Evolutionary conservation across 2,329 filamentous ascomycete species (phyloP), one percentile per base, ranked within the genome.

Genomic region (Neofusicoccum ribis): DNA sequence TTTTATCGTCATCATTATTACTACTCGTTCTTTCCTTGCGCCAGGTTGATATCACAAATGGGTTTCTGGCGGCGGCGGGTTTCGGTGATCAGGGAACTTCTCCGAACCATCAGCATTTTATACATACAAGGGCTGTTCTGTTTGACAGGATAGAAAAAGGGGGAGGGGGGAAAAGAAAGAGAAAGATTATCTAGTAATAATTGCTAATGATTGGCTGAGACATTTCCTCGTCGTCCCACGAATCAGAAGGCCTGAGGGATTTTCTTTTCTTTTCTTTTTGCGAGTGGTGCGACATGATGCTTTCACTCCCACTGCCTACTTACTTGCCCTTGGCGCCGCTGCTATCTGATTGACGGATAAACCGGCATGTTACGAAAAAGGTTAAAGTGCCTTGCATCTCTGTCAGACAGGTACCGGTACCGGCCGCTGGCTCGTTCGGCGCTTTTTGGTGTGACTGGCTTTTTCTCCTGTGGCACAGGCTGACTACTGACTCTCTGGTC

Each of bases 121-220:
- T 59, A 59, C 54, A 20, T 44, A 34, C 36, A 43, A n/a, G 20
- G 37, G 37, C 27, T 9, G 41, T 41, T 56, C n/a, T 59, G 39
- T 8, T 41, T 36, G 39, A 43, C 37, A 23, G 56, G 56, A 60
- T 47, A 47, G 56, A 47, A 20, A 17, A 46, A 7, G 20, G 20
- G 8, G 5, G 31, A 11, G 43, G 15, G 11, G 27, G 27, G 27
- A 3, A 37, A 37, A n/a, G 15, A 15, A 51, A 60, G 37, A 47
- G 52, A 46, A 20, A 59, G 31, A 17, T 15, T 20, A 46, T 34
- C 9, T 60, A 47, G 56, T 60, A 47, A 37, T 60, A 60, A 60
- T 60, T 36, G 56, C 31, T 60, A 60, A 60, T 60, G 56, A 60
- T 60, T 60, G 56, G 56, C 52, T 43, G 37, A 14, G 52, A 14